Evolutionary conservation across 202 grass and related monocot species (phyloP), one percentile per base, ranked within the genome.

Genomic region (Elaeis oleifera): DNA sequence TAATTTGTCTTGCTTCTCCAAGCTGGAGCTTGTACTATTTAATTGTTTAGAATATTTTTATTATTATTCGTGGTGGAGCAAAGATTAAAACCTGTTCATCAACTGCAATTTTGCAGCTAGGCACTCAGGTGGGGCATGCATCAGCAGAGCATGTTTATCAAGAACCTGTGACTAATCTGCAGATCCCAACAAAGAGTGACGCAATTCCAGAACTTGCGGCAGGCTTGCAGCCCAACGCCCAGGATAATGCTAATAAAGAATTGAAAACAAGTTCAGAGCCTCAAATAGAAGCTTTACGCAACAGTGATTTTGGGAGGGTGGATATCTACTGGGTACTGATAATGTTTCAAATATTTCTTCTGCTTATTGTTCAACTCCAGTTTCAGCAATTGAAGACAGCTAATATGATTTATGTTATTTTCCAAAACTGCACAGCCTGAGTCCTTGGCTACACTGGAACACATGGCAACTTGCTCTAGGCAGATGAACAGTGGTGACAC

Each of bases 401-500:
- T 23, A 21, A 23, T 11, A 23, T 31, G 28, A 31, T 56, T 23
- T 56, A 1, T 56, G 18, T 23, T 56, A 23, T 44, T 74, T 51
- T 75, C 61, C 13, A 44, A 36, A 26, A 65, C 67, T 16, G 76
- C 67, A 69, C 84, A 89, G 88, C 54, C 69, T 50, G 84, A 86
- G 54, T 71, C 81, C 17, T 29, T 58, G 26, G 77, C 64, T n/a
- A 24, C 79, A 31, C 74, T 65, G 49, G 83, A 89, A 54, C 58
- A 56, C 17, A 52, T 14, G 20, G 59, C 75, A 62, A 76, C 82
- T 72, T 74, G 75, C 76, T 84, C 88, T 49, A 89, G 69, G 75
- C 65, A 71, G 49, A 54, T 73, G 31, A 81, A 63, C 81, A 82
- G 71, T 70, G 63, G 79, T 2, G 79, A 89, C 69, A 89, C 76